Evolutionary conservation across 2,329 filamentous ascomycete species (phyloP), one percentile per base, ranked within the genome.

Genomic region (Neonectria neomacrospora): DNA sequence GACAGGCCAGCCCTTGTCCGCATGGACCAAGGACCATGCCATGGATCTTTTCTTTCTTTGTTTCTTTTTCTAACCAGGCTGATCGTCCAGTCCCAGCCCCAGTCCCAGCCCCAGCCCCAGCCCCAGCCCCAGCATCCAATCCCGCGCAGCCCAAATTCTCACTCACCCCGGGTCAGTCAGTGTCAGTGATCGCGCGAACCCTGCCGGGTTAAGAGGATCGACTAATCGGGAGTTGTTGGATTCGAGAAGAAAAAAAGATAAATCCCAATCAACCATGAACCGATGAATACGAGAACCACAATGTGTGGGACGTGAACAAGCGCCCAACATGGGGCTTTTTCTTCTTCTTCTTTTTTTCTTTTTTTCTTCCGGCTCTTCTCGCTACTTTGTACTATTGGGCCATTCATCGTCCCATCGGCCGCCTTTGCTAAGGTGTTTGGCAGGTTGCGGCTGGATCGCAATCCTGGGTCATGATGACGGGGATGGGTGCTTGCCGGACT

Each of bases 241-340:
- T 67, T 64, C 54, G 58, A 68, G 58, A 69, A 66, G 55, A 50
- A 61, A 62, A 65, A 65, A 64, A 64, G 57, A 68, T 66, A 63
- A 61, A 50, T 34, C 18, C 3, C 23, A 57, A 61, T 52, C 52
- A 50, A 51, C 58, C 42, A 56, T 56, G 45, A 34, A 52, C 52
- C 52, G 62, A 37, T 56, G 58, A 61, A 73, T 70, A 71, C 63
- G 63, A 70, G 64, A 53, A 57, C 41, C 44, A 16, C 58, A 54
- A 54, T 30, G 58, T 58, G 42, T 30, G 58, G 60, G 42, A 54
- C 48, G 42, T 57, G 48, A 67, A 54, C 45, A 52, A 61, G 56
- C 51, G 58, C 45, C 42, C 3, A 41, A 37, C 34, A 37, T 37
- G 37, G 37, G n/a, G n/a, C n/a, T n/a, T n/a, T n/a, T n/a, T n/a